Evolutionary conservation across 2,329 filamentous ascomycete genomes (phyloP).

Genomic region (Alternaria sp.): DNA sequence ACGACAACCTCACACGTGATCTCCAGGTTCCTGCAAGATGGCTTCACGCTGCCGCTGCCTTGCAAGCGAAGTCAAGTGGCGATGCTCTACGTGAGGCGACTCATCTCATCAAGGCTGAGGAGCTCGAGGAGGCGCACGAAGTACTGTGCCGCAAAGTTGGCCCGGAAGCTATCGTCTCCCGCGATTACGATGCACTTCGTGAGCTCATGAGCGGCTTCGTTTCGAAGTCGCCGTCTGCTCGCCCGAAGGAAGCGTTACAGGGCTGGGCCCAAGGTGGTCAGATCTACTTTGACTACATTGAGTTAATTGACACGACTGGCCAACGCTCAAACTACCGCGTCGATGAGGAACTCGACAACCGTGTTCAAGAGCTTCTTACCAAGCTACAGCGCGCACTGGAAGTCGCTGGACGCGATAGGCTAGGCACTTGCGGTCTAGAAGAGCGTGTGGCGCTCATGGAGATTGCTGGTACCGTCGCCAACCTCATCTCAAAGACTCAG

Average conservation of each 20-base stretch:
- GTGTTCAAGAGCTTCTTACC: conserved; percentile 42
- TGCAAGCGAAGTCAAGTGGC: conserved; percentile 77
- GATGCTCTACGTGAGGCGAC: conserved; percentile 66
- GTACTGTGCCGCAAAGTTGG: conserved; percentile 84
- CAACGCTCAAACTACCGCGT: conserved; percentile 41
- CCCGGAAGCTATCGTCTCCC: conserved; percentile 80
- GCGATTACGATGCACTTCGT: conserved; percentile 75
- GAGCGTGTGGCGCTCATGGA: conserved; percentile 78
- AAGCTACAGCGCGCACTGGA: conserved; percentile 51
- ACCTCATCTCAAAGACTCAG: conserved; percentile 63
- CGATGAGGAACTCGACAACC: conserved; percentile 44
- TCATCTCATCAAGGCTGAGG: conserved; percentile 79
- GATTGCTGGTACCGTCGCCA: conserved; percentile 78
- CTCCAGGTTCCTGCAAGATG: conserved; percentile 77
- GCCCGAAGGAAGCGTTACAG: conserved; percentile 58
- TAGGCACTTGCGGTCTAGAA: conserved; percentile 57
- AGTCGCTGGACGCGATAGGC: conserved; percentile 51
- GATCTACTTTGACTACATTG: conserved; percentile 74
- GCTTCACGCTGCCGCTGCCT: conserved; percentile 87
- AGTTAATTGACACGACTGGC: conserved; percentile 55
- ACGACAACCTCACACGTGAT: conserved; percentile 67
- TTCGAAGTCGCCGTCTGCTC: conserved; percentile 42
- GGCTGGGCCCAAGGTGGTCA: conserved; percentile 83
- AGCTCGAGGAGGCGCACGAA: conserved; percentile 81
- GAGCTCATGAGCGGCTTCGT: conserved; percentile 75